Evolutionary conservation across 352 stramenopile genomes (phyloP).

Genomic region (Pythium brachiatum): DNA sequence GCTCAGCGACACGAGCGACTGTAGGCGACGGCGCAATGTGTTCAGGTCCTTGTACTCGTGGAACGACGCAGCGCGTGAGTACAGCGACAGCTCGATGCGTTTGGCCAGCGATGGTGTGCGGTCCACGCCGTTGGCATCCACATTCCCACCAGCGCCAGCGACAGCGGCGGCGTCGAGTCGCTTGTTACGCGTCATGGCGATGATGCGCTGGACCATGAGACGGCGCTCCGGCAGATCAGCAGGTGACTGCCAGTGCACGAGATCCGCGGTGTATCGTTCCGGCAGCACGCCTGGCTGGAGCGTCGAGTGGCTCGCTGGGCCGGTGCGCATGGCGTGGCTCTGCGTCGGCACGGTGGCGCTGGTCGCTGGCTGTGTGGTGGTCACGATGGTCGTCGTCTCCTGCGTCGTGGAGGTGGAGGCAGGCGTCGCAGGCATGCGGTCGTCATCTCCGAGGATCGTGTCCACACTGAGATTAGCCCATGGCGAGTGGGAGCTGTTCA

Average conservation of each 20-base stretch:
- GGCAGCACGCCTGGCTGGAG: conserved; percentile 57
- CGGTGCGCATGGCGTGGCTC: conserved; percentile 46
- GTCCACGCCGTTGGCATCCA: conserved; percentile 35
- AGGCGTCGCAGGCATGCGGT: conserved; percentile 10
- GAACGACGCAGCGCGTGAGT: conserved; percentile 78
- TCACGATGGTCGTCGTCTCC: background rate
- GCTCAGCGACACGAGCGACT: conserved; percentile 85
- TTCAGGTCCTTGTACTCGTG: conserved; percentile 85
- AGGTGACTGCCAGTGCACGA: conserved; percentile 83
- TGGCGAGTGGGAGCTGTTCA: conserved; percentile 39
- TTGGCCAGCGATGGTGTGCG: conserved; percentile 81
- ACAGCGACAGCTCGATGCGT: conserved; percentile 83
- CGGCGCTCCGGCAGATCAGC: conserved; percentile 72
- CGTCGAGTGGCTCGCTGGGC: conserved; percentile 39
- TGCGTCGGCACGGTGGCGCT: conserved; percentile 16
- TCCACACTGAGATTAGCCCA: conserved; percentile 79
- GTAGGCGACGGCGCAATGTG: conserved; percentile 71
- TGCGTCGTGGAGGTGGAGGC: background rate
- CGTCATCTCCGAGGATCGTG: conserved; percentile 32
- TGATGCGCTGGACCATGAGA: conserved; percentile 87
- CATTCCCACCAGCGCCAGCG: conserved; percentile 21
- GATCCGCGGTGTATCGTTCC: conserved; percentile 73
- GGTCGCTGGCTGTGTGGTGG: conserved; percentile 3
- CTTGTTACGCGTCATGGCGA: conserved; percentile 81
- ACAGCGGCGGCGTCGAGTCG: conserved; percentile 29